Evolutionary conservation across 179 eudicot species (phyloP), one percentile per base, ranked within the genome.

Genomic region (Camellia oleifera): DNA sequence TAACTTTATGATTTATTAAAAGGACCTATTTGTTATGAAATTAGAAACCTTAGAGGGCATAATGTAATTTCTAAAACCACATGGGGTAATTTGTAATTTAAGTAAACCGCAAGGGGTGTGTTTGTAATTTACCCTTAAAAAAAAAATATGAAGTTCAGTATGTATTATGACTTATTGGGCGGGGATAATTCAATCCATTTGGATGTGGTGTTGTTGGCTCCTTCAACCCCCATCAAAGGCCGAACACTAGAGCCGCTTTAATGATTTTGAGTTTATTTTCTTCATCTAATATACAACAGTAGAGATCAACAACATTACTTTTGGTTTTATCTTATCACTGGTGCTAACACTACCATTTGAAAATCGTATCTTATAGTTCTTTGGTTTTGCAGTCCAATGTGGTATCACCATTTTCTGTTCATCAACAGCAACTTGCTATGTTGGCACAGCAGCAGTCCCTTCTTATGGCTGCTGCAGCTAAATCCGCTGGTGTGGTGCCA

Each of bases 391-490:
- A 95, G 98, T 83, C 95, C 78, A 93, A 93, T 81, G 89, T 89
- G 81, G 93, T 88, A 74, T 90, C 97, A 9, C 98, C 98, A 69
- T 93, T 88, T 84, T 82, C 94, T 77, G 26, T 82, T 67, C 97
- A 93, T 86, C 97, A 95, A 79, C 96, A 93, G 82, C 98, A 95
- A 85, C 87, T 95, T 69, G 94, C 92, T 50, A 86, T 92, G 91
- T 83, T 95, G 72, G 97, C 98, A 64, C 98, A 93, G 77, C 98
- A 95, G 70, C 98, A 93, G 77, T 84, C 93, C 53, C 85, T 95
- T 84, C 88, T 93, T 64, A 92, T 95, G 94, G 97, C 97, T 42
- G 98, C 98, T 44, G 93, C 97, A 2, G 94, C 92, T 82, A 91
- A 90, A 84, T 85, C 91, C 48, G 88, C 84, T 77, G 90, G 89